Evolutionary conservation across 2,329 filamentous ascomycete species (phyloP).

Genomic region (Diaporthe vexans): DNA sequence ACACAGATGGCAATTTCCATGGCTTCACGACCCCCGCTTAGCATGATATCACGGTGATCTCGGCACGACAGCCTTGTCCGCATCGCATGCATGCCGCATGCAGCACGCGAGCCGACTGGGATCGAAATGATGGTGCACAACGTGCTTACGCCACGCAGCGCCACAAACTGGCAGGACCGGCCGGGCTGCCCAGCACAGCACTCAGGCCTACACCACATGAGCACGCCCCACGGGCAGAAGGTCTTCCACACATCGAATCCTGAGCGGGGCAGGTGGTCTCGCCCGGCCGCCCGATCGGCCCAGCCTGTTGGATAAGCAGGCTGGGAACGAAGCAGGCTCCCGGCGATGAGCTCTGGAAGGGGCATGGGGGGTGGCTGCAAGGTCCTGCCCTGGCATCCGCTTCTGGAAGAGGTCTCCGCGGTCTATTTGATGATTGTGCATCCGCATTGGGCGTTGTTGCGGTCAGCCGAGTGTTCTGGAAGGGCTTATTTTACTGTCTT

Average conservation of each 20-base stretch:
- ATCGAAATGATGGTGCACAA: slow-evolving; percentile 16
- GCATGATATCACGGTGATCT: background rate
- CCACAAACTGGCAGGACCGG: background rate
- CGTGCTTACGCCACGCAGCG: slow-evolving; percentile 18
- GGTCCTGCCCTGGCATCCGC: background rate
- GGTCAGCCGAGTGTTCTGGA: slow-evolving; percentile 25
- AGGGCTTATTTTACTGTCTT: background rate
- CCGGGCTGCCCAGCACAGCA: background rate
- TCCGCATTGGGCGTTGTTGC: background rate
- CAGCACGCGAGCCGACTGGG: slow-evolving; percentile 9
- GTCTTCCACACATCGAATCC: slow-evolving; percentile 20
- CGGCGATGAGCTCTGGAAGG: slow-evolving; percentile 8
- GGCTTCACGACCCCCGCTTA: background rate
- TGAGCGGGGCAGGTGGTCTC: slow-evolving; percentile 5
- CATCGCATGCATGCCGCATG: slow-evolving; percentile 17
- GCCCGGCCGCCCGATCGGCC: slow-evolving; percentile 7
- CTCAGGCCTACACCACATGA: slow-evolving; percentile 8
- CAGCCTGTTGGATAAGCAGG: slow-evolving; percentile 2
- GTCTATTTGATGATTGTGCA: slow-evolving; percentile 30
- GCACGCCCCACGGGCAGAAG: background rate
- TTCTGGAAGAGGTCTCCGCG: slow-evolving; percentile 17
- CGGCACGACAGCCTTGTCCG: slow-evolving; percentile 18
- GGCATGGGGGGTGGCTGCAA: slow-evolving; percentile 7
- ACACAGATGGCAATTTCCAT: background rate
- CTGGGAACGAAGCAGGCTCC: slow-evolving; percentile 17